phyloP scores from a whole-genome alignment of 1,284 basidiomycete genomes.

The Rhodotorula sp. region DNA sequence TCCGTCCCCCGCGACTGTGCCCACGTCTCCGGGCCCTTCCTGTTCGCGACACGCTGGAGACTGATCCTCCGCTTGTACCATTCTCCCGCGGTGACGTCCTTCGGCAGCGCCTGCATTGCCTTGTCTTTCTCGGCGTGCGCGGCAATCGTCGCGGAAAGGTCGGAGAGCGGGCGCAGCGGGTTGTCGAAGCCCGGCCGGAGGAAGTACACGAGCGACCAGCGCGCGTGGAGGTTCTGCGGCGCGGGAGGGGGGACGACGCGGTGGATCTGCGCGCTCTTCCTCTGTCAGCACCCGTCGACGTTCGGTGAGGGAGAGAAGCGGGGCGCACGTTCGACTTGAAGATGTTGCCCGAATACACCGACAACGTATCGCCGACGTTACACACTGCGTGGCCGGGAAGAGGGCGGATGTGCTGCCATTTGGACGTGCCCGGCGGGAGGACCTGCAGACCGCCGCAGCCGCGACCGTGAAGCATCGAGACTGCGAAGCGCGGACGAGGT shows the following conservation, averaged over 20 bases:
- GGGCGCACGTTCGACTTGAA: conserved; percentile 16
- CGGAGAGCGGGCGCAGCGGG: conserved; percentile 12
- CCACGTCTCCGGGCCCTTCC: conserved; percentile 34
- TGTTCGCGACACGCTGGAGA: conserved; percentile 29
- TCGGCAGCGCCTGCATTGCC: conserved; percentile 21
- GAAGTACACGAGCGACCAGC: conserved; percentile 40
- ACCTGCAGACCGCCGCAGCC: conserved; percentile 46
- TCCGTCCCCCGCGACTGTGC: conserved; percentile 38
- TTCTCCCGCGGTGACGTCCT: conserved; percentile 23
- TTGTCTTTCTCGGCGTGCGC: conserved; percentile 23
- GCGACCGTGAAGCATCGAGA: conserved; percentile 41
- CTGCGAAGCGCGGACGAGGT: not conserved
- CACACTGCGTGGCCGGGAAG: conserved; percentile 41
- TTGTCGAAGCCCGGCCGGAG: conserved; percentile 23
- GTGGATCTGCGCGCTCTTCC: conserved; percentile 57
- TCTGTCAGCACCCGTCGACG: not conserved
- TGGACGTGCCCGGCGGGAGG: conserved; percentile 38
- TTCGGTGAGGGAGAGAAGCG: not conserved
- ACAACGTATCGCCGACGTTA: conserved; percentile 45
- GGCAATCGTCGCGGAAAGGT: conserved; percentile 17
- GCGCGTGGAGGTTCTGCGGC: conserved; percentile 23
- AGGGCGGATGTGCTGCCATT: conserved; percentile 45
- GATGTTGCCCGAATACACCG: conserved; percentile 51
- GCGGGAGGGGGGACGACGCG: conserved; percentile 53
- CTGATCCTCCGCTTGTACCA: conserved; percentile 34